phyloP scores from a whole-genome alignment of 352 stramenopile species.

The Pythium monospermum region DNA sequence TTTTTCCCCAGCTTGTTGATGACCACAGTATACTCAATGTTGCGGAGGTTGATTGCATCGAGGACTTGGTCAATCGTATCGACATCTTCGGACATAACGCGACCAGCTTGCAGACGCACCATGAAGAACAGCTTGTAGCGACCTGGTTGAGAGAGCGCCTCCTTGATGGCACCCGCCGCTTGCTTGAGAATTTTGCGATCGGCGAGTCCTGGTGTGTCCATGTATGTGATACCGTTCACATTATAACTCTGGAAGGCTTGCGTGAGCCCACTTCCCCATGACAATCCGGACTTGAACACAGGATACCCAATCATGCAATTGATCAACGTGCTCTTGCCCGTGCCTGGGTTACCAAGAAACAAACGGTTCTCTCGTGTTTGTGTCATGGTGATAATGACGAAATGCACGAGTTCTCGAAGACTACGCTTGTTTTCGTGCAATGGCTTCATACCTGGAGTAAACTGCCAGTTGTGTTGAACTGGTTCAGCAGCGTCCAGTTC shows the following conservation, averaged over 20 bases:
- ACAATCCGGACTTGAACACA: background rate
- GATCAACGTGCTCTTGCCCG: slow-evolving; percentile 16
- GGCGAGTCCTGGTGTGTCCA: background rate
- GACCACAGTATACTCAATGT: slow-evolving; percentile 8
- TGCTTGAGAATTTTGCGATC: background rate
- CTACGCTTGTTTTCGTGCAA: too few relatives aligned
- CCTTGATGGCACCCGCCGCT: background rate
- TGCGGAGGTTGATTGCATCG: slow-evolving; percentile 1
- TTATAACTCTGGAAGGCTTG: background rate
- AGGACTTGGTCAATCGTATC: slow-evolving; percentile 11
- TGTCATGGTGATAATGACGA: too few relatives aligned
- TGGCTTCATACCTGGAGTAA: too few relatives aligned
- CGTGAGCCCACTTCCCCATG: background rate
- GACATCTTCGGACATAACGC: slow-evolving; percentile 9
- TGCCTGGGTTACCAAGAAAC: slow-evolving; percentile 11
- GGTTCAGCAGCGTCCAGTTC: too few relatives aligned
- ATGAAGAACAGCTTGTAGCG: slow-evolving; percentile 12
- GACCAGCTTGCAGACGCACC: slow-evolving; percentile 1
- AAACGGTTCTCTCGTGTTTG: slow-evolving; percentile 2
- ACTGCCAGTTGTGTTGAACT: too few relatives aligned
- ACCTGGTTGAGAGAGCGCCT: background rate
- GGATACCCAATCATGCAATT: slow-evolving; percentile 5
- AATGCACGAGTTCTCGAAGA: too few relatives aligned
- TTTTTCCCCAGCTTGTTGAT: slow-evolving; percentile 11
- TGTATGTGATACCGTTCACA: background rate